Percentiles rank a stretch among this genome's conserved stretches.
Evolutionary conservation across 169 alveolate genomes (phyloP).

Genomic region (Neospora caninum): DNA sequence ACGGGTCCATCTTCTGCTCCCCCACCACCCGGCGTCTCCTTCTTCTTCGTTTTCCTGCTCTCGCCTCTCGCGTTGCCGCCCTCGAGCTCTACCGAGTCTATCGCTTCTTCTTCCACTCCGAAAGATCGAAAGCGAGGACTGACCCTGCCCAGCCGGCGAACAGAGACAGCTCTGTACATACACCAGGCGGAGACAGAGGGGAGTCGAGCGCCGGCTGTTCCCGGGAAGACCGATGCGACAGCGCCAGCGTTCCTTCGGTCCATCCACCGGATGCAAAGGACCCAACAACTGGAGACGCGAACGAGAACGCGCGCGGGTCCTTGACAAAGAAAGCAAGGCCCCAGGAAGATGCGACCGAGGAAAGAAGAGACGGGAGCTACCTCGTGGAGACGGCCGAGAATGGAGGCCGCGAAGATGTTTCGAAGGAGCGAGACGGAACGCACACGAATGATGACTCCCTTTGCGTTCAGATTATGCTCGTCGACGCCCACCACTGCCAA

Average conservation of each 20-base stretch:
- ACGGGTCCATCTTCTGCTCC: slow-evolving; percentile 17
- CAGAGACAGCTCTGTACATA: too few relatives aligned
- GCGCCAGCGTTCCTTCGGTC: too few relatives aligned
- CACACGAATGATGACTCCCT: background rate
- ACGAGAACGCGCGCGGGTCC: background rate
- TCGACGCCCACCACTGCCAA: slow-evolving; percentile 35
- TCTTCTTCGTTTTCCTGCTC: background rate
- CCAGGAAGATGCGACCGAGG: background rate
- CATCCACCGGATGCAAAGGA: too few relatives aligned
- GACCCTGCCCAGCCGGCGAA: too few relatives aligned
- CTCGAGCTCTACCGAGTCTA: slow-evolving; percentile 4
- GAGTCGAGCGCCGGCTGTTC: too few relatives aligned
- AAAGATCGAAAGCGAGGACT: background rate
- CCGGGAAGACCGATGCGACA: too few relatives aligned
- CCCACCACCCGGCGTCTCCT: background rate
- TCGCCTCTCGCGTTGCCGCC: background rate
- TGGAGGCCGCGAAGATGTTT: background rate
- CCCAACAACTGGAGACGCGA: too few relatives aligned
- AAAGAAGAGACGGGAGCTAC: background rate
- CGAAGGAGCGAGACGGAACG: background rate
- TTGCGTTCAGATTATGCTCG: background rate
- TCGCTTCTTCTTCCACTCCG: background rate
- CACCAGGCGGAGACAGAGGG: too few relatives aligned
- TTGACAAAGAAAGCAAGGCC: background rate
- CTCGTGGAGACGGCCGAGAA: background rate